Evolutionary conservation across 1,284 basidiomycete genomes (phyloP).

Genomic region (Pseudozyma tsukubaensis): DNA sequence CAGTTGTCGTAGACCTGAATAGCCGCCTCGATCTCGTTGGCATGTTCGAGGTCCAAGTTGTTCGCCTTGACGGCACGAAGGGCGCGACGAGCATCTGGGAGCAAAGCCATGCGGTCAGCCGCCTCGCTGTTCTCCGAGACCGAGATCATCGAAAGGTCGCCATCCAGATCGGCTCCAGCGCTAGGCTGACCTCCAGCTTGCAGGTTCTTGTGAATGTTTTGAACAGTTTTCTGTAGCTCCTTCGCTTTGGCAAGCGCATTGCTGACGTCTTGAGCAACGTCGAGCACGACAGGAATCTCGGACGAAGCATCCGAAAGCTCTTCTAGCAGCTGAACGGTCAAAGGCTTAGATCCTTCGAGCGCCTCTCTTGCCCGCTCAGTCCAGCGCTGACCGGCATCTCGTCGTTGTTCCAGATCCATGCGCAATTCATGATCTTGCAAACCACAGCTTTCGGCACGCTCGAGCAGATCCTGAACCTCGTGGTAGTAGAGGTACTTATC

Average conservation of each 20-base stretch:
- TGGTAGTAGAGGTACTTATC: conserved; percentile 51
- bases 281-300: conserved; percentile 47
- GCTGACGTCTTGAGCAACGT: conserved; percentile 39
- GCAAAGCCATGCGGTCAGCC: conserved; percentile 34
- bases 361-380: conserved; percentile 21
- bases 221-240: conserved; percentile 41
- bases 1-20: conserved; percentile 54
- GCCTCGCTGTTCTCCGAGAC: conserved; percentile 38
- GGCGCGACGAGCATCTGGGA: conserved; percentile 52
- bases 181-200: conserved; percentile 12
- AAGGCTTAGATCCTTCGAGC: conserved; percentile 13
- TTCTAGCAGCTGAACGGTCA: conserved; percentile 34
- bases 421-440: conserved; percentile 70
- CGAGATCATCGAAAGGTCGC: conserved; percentile 46
- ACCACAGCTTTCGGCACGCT: conserved; percentile 77
- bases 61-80: conserved; percentile 42
- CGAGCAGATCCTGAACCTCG: conserved; percentile 75
- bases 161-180: conserved; percentile 15
- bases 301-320: conserved; percentile 43
- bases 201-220: conserved; percentile 29
- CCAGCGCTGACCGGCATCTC: conserved; percentile 52
- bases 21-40: conserved; percentile 35
- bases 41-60: conserved; percentile 40
- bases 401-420: conserved; percentile 38
- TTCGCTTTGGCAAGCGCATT: conserved; percentile 39